Conservation (phyloP, 2,329 filamentous ascomycete species). For the Periconia sp. region DNA sequence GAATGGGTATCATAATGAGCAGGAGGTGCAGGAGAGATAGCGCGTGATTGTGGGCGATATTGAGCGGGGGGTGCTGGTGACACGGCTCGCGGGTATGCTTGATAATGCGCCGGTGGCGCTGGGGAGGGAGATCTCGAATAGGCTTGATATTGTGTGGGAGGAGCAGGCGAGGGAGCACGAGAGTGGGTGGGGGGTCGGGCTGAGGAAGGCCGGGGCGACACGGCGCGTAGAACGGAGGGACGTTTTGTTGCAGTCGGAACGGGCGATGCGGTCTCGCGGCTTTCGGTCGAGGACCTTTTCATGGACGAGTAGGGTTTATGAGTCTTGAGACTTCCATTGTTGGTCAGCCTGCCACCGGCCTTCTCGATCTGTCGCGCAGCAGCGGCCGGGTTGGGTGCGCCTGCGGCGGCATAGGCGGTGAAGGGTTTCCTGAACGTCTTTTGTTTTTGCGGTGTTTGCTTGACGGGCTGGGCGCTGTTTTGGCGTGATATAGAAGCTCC, state of each 20-base stretch:
- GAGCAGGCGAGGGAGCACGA: slow-evolving; percentile 44
- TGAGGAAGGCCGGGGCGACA: slow-evolving; percentile 44
- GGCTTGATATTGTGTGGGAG: slow-evolving; percentile 26
- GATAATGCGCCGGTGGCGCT: slow-evolving; percentile 26
- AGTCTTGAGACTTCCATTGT: slow-evolving; percentile 38
- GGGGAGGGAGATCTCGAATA: slow-evolving; percentile 26
- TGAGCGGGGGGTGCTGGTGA: slow-evolving; percentile 29
- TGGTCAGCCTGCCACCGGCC: slow-evolving; percentile 29
- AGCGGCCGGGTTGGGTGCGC: slow-evolving; percentile 45
- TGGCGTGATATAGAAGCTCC: slow-evolving; percentile 53
- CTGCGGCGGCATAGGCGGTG: slow-evolving; percentile 58
- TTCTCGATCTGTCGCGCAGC: slow-evolving; percentile 40
- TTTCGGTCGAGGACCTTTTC: slow-evolving; percentile 48
- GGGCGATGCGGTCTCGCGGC: slow-evolving; percentile 34
- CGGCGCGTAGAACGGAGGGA: slow-evolving; percentile 38
- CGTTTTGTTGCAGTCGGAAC: slow-evolving; percentile 17
- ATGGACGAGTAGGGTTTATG: slow-evolving; percentile 54
- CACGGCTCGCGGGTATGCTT: slow-evolving; percentile 26
- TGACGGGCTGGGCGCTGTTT: slow-evolving; percentile 49
- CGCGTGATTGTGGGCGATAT: slow-evolving; percentile 19
- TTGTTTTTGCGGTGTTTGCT: slow-evolving; percentile 47
- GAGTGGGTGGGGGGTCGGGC: slow-evolving; percentile 31
- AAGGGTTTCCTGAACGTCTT: slow-evolving; percentile 67
- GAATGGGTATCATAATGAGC: slow-evolving; percentile 28
- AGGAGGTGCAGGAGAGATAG: slow-evolving; percentile 33